Evolutionary conservation across 73 alveolate species (phyloP), one percentile per base, ranked within the genome.

Genomic region (Tetrahymena elliotti): DNA sequence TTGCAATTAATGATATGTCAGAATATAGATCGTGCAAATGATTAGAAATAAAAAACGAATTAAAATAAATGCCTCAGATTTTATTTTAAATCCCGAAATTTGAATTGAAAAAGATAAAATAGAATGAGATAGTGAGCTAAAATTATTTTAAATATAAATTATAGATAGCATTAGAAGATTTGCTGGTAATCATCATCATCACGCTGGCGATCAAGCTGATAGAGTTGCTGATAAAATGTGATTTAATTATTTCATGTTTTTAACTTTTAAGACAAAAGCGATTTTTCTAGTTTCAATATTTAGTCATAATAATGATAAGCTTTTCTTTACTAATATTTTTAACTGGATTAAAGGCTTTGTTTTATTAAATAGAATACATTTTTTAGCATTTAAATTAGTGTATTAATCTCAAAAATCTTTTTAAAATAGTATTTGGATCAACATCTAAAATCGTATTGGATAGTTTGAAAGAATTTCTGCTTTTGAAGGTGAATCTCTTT

Each of bases 401-500:
- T 18, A 47, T 47, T 47, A 2, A 47, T 47, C 31, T 10, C 20
- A 18, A 47, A 2, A 47, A 47, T 8, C 13, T 24, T 31, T 68
- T 68, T n/a, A 68, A 68, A 68, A 68, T 68, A 68, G 88, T 68
- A 68, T 68, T 68, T 68, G 88, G 88, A 68, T 68, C 88, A 68
- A 68, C 36, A 68, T 68, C 88, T 68, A 68, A 68, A 68, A 68
- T 31, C 88, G 88, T 68, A 68, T 68, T 88, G 96, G 96, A 83
- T 84, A 39, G 39, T 94, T 94, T 94, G 95, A 94, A 47, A 94
- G 96, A 92, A 94, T 94, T 22, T 94, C 96, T 33, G 96, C 96
- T 16, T 94, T 84, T 52, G 83, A 84, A 31, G 96, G 96, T 47
- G 96, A 94, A 53, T 84, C 95, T 47, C 93, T 94, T 34, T 47